A percentile compares a stretch with the other conserved stretches of the same genome.
Conservation (phyloP, 2,329 filamentous ascomycete species). For the Stachybotrys chlorohalonatus region DNA sequence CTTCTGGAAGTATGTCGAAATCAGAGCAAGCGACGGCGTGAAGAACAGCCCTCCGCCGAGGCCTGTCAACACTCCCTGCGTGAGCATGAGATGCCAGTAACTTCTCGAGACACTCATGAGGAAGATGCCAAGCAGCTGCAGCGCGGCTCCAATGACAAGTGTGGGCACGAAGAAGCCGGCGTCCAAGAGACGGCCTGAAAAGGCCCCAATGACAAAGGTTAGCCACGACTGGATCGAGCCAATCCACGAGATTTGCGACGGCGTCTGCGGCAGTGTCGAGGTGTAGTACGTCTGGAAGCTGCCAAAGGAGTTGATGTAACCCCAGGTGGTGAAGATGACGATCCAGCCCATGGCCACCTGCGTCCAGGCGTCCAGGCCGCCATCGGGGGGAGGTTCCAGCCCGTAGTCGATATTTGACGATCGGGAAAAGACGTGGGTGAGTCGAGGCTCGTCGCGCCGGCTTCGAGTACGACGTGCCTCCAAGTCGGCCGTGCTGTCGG, state of each 20-base stretch:
- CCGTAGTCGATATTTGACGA: background rate
- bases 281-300: slow-evolving; percentile 35
- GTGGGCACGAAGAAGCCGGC: slow-evolving; percentile 31
- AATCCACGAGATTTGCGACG: slow-evolving; percentile 35
- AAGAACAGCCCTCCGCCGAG: slow-evolving; percentile 45
- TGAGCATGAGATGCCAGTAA: slow-evolving; percentile 41
- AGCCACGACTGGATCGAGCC: slow-evolving; percentile 36
- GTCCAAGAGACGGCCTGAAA: slow-evolving; percentile 34
- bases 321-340: slow-evolving; percentile 32
- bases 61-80: slow-evolving; percentile 42
- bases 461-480: background rate
- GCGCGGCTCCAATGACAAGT: slow-evolving; percentile 24
- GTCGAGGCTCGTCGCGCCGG: background rate
- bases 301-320: slow-evolving; percentile 36
- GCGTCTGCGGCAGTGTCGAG: slow-evolving; percentile 14
- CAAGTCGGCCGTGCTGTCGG: background rate
- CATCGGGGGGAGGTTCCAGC: slow-evolving; percentile 13
- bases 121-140: slow-evolving; percentile 35
- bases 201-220: slow-evolving; percentile 30
- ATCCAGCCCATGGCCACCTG: slow-evolving; percentile 30
- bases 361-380: slow-evolving; percentile 20
- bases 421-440: background rate
- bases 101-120: slow-evolving; percentile 28
- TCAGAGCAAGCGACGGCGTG: slow-evolving; percentile 45
- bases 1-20: slow-evolving; percentile 50